Evolutionary conservation across 306 rosid genomes (phyloP).

Genomic region (Trifolium subterraneum): DNA sequence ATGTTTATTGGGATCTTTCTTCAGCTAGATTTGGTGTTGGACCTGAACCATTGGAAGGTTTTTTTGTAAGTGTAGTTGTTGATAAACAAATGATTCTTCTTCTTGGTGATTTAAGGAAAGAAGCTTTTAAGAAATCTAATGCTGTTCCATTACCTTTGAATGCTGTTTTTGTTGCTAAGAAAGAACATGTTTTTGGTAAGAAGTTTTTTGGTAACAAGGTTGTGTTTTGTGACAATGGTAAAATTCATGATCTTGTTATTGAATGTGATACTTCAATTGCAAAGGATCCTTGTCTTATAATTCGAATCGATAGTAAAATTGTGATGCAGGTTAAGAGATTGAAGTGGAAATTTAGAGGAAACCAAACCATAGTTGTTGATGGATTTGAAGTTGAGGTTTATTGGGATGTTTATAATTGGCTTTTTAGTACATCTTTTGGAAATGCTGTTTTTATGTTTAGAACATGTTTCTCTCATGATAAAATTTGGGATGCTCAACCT

Average conservation of each 20-base stretch:
- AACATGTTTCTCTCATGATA: slow-evolving; percentile 78
- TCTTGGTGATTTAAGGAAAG: slow-evolving; percentile 92
- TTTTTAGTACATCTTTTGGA: slow-evolving; percentile 76
- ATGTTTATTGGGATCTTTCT: slow-evolving; percentile 92
- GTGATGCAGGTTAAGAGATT: slow-evolving; percentile 94
- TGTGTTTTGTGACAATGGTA: slow-evolving; percentile 81
- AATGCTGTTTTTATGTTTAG: slow-evolving; percentile 95
- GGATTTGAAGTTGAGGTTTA: slow-evolving; percentile 86
- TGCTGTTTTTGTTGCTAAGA: slow-evolving; percentile 84
- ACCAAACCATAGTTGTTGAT: slow-evolving; percentile 82
- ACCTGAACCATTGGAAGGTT: slow-evolving; percentile 89
- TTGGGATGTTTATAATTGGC: slow-evolving; percentile 99
- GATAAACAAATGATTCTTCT: slow-evolving; percentile 89
- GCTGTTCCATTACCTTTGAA: slow-evolving; percentile 59
- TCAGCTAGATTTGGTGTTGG: slow-evolving; percentile 87
- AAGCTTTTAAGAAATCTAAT: slow-evolving; percentile 85
- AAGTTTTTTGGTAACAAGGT: slow-evolving; percentile 74
- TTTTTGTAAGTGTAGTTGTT: slow-evolving; percentile 72
- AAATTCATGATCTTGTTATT: slow-evolving; percentile 80
- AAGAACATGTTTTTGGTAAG: slow-evolving; percentile 89
- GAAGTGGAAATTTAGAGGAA: slow-evolving; percentile 94
- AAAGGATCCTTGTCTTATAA: slow-evolving; percentile 67
- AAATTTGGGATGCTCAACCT: slow-evolving; percentile 70
- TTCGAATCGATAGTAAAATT: slow-evolving; percentile 82
- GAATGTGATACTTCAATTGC: slow-evolving; percentile 78